Evolutionary conservation across 176 grass and related monocot species (phyloP), one percentile per base, ranked within the genome.

Genomic region (Elaeis guineensis): DNA sequence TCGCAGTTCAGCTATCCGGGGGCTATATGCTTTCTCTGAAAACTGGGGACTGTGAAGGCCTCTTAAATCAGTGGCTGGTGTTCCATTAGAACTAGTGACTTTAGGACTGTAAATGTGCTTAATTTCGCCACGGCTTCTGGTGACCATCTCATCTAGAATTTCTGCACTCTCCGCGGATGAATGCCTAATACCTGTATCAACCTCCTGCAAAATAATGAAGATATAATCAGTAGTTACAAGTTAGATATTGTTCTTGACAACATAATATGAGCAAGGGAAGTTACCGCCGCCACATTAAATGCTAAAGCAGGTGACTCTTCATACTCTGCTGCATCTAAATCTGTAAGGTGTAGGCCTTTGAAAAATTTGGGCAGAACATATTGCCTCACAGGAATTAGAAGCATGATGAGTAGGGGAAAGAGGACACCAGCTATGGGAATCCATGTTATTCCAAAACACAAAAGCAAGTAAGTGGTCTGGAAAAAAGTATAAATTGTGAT

Each of bases 381-480:
- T 73, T 99, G 94, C 50, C 94, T 82, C 17, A 99, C 94, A 16
- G 94, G 94, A 51, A 99, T 64, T 25, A 99, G 74, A 67, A 99
- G 69, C 94, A 99, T 99, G 85, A 99, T 99, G 82, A 99, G 86
- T 20, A 92, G 81, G 57, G 94, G 94, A 66, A 99, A 99, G 50
- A 99, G 85, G 76, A 99, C 94, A 14, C 94, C 94, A 2, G 94
- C 94, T 21, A 93, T 89, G 9, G 88, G 94, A 65, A 99, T 92
- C 94, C 94, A 99, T 58, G 94, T 99, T 59, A 89, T 93, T n/a
- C 94, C 94, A 39, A 99, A 99, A 77, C 94, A 99, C 25, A 81
- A 63, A 21, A 99, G 79, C 53, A 99, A 70, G 59, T 99, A 93
- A 0, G 52, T 17, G n/a, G 88, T 83, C 63, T 99, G 94, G 79